These are phyloP conservation scores for Crithidia bombi DNA, from an alignment of 208 protist genomes.

Conservation along the genomic window DNA sequence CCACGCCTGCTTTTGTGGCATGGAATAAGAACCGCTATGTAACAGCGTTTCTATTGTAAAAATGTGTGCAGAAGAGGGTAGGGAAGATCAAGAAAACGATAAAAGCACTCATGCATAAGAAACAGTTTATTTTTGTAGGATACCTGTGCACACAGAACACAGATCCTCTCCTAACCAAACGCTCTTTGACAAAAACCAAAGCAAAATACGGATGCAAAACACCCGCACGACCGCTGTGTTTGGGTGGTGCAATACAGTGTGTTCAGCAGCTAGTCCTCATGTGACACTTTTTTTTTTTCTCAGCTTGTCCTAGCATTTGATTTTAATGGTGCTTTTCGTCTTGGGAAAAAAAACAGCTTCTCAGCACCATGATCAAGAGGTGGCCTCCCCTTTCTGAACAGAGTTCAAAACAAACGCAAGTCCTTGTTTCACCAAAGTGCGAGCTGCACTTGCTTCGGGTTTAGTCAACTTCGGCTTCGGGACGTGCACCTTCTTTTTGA, in stretches of 20 bases:
- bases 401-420: conserved; percentile 32
- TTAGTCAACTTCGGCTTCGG: conserved; percentile 11
- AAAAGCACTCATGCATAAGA: no score
- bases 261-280: no score
- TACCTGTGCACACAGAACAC: no score
- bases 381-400: background rate
- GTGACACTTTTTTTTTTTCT: no score
- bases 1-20: conserved; percentile 15
- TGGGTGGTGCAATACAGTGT: no score
- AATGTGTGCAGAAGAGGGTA: background rate
- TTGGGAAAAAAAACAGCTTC: background rate
- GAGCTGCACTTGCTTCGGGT: conserved; percentile 6
- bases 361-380: background rate
- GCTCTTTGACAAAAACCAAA: no score
- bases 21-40: background rate
- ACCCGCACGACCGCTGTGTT: no score
- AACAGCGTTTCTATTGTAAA: background rate
- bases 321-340: conserved; percentile 1
- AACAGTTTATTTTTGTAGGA: no score
- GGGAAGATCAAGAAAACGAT: background rate
- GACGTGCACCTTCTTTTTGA: background rate
- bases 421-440: conserved; percentile 32
- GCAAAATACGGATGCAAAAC: no score
- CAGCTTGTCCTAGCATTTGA: no score
- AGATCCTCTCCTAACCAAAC: no score